These are phyloP conservation scores for Trichoderma brevicompactum DNA, from an alignment of 2,329 filamentous ascomycete genomes.

Conservation along the genomic window DNA sequence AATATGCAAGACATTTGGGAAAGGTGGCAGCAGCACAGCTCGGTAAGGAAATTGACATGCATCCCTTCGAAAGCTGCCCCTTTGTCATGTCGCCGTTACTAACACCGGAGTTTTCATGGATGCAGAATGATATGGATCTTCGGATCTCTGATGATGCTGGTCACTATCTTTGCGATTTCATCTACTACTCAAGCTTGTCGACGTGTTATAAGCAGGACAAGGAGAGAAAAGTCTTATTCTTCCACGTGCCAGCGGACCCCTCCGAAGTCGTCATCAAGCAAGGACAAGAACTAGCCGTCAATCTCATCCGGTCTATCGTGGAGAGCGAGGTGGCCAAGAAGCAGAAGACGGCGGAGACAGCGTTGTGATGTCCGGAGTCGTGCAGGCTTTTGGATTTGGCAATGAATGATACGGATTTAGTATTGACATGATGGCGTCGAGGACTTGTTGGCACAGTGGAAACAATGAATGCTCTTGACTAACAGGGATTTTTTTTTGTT, in stretches of 20 bases:
- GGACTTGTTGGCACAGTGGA: not conserved
- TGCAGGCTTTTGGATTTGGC: too few species aligned
- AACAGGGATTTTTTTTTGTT: too few species aligned
- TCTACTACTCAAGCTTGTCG: conserved; percentile 71
- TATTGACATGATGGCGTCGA: not conserved
- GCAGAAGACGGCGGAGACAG: conserved; percentile 28
- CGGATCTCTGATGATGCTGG: conserved; percentile 72
- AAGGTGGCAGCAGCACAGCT: conserved; percentile 58
- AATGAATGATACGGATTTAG: too few species aligned
- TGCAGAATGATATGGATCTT: conserved; percentile 49
- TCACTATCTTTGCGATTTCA: conserved; percentile 77
- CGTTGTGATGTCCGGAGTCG: too few species aligned
- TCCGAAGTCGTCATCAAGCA: conserved; percentile 52
- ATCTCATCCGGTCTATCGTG: conserved; percentile 61
- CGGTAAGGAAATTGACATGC: conserved; percentile 46
- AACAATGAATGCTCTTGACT: too few species aligned
- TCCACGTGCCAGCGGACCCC: conserved; percentile 70
- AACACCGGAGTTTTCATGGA: not conserved
- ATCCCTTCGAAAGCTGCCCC: not conserved
- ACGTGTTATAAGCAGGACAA: conserved; percentile 55
- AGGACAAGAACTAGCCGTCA: conserved; percentile 57
- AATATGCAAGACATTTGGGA: conserved; percentile 60
- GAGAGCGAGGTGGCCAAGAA: conserved; percentile 51
- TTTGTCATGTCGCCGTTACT: not conserved
- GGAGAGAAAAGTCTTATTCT: conserved; percentile 63